Evolutionary conservation across 495 filamentous ascomycete genomes (phyloP).

Genomic region (Neurospora hispaniola): DNA sequence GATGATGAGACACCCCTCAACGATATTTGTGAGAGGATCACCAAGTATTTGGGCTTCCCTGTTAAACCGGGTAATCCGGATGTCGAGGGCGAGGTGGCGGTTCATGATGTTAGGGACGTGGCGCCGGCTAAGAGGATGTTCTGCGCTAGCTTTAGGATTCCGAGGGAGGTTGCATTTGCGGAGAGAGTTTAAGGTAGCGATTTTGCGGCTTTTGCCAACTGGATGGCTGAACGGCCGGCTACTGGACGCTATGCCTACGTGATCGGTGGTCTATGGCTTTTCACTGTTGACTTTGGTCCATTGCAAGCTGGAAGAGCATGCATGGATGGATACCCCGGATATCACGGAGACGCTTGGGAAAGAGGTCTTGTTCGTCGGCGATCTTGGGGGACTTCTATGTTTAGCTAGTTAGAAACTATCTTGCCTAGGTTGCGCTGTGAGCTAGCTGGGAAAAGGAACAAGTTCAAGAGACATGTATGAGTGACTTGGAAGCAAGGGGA

Average conservation of each 20-base stretch:
- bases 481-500: background rate
- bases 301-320: background rate
- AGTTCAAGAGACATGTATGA: background rate
- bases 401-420: background rate
- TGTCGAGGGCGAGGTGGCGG: conserved; percentile 45
- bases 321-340: background rate
- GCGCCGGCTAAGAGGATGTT: conserved; percentile 94
- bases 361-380: background rate
- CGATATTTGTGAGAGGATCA: conserved; percentile 62
- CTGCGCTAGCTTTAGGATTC: conserved; percentile 83
- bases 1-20: conserved; percentile 47
- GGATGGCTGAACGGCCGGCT: background rate
- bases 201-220: background rate
- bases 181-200: conserved; percentile 6
- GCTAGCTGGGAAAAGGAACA: background rate
- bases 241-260: background rate
- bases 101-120: conserved; percentile 78
- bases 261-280: background rate
- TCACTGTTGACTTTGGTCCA: background rate
- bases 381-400: background rate
- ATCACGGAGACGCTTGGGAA: background rate
- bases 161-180: conserved; percentile 68
- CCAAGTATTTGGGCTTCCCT: conserved; percentile 44
- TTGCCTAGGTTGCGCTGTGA: background rate
- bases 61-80: conserved; percentile 49